These are phyloP conservation scores for Acanthamoeba sp. DNA, from an alignment of 208 protist species.

Conservation along the genomic window DNA sequence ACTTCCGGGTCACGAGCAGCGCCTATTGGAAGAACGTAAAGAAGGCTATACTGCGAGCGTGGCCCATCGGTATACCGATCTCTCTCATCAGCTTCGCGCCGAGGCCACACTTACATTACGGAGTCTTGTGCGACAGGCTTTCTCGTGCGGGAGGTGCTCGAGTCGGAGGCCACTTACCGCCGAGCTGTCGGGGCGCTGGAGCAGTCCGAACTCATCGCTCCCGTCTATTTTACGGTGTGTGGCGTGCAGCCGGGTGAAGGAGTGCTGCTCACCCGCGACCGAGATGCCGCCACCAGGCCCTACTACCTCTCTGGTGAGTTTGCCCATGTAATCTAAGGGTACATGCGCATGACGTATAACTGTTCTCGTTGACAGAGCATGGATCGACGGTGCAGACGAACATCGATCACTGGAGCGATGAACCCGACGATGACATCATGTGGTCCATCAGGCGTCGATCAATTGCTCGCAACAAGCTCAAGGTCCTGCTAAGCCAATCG, in stretches of 20 bases:
- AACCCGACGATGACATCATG: conserved; percentile 51
- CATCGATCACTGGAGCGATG: conserved; percentile 54
- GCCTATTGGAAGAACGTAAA: conserved; percentile 49
- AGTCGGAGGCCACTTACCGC: background rate
- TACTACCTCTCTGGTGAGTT: background rate
- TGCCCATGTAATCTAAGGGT: background rate
- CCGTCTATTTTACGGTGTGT: conserved; percentile 71
- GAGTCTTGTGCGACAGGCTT: background rate
- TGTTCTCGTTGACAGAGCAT: background rate
- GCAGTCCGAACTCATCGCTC: conserved; percentile 55
- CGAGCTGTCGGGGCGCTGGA: background rate
- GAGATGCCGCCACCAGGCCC: background rate
- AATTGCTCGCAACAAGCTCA: background rate
- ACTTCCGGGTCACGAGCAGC: conserved; percentile 65
- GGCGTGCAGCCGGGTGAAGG: conserved; percentile 30
- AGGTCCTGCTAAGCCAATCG: background rate
- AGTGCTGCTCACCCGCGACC: conserved; percentile 39
- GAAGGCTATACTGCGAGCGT: conserved; percentile 13
- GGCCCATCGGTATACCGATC: conserved; percentile 71
- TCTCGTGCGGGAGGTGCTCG: conserved; percentile 53
- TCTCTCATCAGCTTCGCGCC: background rate
- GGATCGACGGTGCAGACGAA: conserved; percentile 66
- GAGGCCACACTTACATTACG: no score
- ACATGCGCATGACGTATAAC: background rate
- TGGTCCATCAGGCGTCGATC: background rate